A percentile compares a stretch with the other conserved stretches of the same genome.
phyloP scores from a whole-genome alignment of 345 rosid species.

The Psidium guajava region DNA sequence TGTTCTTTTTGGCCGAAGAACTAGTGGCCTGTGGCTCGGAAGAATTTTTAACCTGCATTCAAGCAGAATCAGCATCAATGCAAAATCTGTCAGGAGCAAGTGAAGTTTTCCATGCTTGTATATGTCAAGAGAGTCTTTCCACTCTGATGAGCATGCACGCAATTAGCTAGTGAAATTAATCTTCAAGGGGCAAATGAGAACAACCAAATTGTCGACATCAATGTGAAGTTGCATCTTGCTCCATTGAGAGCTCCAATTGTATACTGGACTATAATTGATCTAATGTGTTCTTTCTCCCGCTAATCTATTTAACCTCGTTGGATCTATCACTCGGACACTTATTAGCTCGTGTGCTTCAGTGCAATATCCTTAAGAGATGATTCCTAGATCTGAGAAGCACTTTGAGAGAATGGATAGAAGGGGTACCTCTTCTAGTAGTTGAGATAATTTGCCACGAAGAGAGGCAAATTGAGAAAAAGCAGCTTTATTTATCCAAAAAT shows the following conservation, averaged over 20 bases:
- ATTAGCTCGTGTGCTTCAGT: neutral
- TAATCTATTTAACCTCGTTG: neutral
- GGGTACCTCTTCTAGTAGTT: neutral
- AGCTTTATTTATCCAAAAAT: neutral
- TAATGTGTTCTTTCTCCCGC: too few relatives aligned
- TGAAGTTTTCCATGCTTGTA: neutral
- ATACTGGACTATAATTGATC: neutral
- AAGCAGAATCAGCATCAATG: neutral
- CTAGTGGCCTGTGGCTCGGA: neutral
- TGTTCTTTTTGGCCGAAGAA: too few relatives aligned
- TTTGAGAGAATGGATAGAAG: neutral
- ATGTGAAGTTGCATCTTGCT: neutral
- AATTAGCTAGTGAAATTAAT: neutral
- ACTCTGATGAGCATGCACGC: neutral
- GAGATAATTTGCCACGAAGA: too few relatives aligned
- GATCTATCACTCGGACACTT: neutral
- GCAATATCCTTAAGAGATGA: neutral
- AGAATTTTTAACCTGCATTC: neutral
- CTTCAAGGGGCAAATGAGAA: neutral
- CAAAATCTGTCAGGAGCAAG: neutral
- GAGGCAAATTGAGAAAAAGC: neutral
- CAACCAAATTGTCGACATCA: neutral
- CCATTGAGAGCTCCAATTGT: neutral
- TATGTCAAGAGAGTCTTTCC: neutral
- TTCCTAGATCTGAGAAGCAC: neutral